Conservation (phyloP, 78 protist species). For the Chrysochromulina parva region DNA sequence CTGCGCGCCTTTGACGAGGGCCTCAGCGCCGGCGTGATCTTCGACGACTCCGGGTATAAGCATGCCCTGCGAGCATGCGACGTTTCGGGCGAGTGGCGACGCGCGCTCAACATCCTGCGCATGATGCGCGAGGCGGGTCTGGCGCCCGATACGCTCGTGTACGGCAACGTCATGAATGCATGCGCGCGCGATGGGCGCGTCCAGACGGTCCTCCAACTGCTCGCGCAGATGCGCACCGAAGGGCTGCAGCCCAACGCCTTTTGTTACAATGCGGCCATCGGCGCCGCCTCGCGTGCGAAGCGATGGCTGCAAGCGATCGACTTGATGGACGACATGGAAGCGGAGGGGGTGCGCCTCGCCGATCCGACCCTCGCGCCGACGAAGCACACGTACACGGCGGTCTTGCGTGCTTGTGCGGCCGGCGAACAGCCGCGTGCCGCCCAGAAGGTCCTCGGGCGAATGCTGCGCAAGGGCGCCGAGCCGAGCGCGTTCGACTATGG, state of each 20-base stretch:
- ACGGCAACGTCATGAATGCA: neutral
- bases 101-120: neutral
- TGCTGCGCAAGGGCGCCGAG: neutral
- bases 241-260: slow-evolving; percentile 9
- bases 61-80: neutral
- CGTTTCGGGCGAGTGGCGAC: neutral
- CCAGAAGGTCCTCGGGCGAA: neutral
- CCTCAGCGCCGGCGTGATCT: neutral
- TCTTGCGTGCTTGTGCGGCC: neutral
- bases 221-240: neutral
- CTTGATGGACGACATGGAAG: neutral
- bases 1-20: neutral
- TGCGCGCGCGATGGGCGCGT: slow-evolving; percentile 10
- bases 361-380: neutral
- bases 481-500: neutral
- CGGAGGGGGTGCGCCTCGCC: neutral
- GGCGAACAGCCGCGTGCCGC: slow-evolving; percentile 6
- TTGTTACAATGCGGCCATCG: slow-evolving; percentile 6
- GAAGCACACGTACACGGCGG: neutral
- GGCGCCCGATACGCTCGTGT: neutral
- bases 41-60: neutral
- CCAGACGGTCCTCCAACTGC: neutral
- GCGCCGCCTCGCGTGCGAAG: neutral
- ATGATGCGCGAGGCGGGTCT: neutral
- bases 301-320: neutral